A percentile compares a stretch with the other conserved stretches of the same genome.
These are phyloP conservation scores for Nadsonia starkeyi-henricii DNA, from an alignment of 1,139 yeast genomes.

Conservation along the genomic window DNA sequence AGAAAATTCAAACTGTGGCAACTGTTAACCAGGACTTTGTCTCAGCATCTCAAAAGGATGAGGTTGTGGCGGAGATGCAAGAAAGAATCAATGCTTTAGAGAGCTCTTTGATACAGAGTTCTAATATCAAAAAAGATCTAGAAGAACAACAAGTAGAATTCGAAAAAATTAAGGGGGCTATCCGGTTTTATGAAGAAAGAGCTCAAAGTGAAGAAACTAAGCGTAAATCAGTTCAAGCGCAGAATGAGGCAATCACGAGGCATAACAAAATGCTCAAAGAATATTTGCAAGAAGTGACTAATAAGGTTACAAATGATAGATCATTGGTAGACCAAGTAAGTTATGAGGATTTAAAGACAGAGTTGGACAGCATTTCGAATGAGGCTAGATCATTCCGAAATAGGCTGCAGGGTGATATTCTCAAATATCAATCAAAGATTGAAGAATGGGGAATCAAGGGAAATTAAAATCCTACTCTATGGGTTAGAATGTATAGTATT, in stretches of 20 bases:
- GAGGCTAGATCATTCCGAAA: background rate
- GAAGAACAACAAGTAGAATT: constrained; percentile 20
- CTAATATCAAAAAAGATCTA: constrained; percentile 13
- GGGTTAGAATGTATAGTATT: no score
- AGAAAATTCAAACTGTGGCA: constrained; percentile 52
- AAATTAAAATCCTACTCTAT: no score
- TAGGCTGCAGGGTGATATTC: background rate
- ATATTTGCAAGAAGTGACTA: constrained; percentile 22
- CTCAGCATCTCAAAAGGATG: constrained; percentile 25
- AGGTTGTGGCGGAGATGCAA: constrained; percentile 28
- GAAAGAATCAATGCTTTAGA: constrained; percentile 27
- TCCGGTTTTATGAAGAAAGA: constrained; percentile 32
- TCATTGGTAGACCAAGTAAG: background rate
- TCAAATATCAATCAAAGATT: no score
- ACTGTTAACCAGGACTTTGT: constrained; percentile 32
- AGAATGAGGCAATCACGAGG: constrained; percentile 18
- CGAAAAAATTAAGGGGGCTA: constrained; percentile 23
- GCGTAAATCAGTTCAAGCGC: constrained; percentile 23
- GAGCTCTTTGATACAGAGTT: constrained; percentile 16
- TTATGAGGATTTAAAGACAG: background rate
- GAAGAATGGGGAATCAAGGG: no score
- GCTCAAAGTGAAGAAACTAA: constrained; percentile 25
- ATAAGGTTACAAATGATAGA: constrained; percentile 11
- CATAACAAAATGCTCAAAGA: constrained; percentile 23
- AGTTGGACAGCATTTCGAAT: background rate